These are phyloP conservation scores for Irpex sp. DNA, from an alignment of 1,284 basidiomycete species.

Conservation along the genomic window DNA sequence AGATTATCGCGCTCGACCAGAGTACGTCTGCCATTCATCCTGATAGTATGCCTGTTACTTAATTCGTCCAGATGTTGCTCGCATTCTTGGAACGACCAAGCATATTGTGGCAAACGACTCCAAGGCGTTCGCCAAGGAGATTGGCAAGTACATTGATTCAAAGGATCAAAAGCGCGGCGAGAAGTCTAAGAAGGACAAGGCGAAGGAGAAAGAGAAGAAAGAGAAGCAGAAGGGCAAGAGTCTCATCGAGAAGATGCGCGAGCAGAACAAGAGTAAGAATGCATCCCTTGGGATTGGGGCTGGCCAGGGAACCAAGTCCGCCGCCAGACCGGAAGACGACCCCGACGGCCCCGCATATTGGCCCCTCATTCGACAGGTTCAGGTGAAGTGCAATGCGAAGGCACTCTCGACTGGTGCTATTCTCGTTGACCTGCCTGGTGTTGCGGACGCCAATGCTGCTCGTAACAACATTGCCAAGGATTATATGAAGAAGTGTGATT, in stretches of 20 bases:
- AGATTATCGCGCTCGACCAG: slow-evolving; percentile 40
- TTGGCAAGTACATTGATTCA: slow-evolving; percentile 62
- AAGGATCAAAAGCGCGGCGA: slow-evolving; percentile 53
- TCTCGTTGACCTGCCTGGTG: slow-evolving; percentile 60
- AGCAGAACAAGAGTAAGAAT: slow-evolving; percentile 19
- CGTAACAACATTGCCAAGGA: slow-evolving; percentile 53
- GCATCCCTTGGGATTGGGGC: slow-evolving; percentile 20
- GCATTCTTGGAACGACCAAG: slow-evolving; percentile 49
- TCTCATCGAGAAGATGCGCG: slow-evolving; percentile 20
- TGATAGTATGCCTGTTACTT: neutral
- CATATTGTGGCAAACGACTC: slow-evolving; percentile 48
- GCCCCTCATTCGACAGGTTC: slow-evolving; percentile 60
- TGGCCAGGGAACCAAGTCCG: neutral
- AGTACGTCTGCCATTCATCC: neutral
- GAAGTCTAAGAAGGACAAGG: slow-evolving; percentile 32
- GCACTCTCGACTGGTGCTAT: slow-evolving; percentile 55
- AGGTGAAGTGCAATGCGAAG: slow-evolving; percentile 47
- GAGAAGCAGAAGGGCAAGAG: slow-evolving; percentile 32
- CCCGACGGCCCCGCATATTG: slow-evolving; percentile 44
- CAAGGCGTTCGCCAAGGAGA: slow-evolving; percentile 48
- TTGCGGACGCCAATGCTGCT: slow-evolving; percentile 58
- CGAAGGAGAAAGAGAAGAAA: slow-evolving; percentile 35
- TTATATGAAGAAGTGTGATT: slow-evolving; percentile 59
- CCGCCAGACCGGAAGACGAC: slow-evolving; percentile 30
- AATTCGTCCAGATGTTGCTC: slow-evolving; percentile 38